Conservation (phyloP, 2,329 filamentous ascomycete species). For the Nigrospora sphaerica region DNA sequence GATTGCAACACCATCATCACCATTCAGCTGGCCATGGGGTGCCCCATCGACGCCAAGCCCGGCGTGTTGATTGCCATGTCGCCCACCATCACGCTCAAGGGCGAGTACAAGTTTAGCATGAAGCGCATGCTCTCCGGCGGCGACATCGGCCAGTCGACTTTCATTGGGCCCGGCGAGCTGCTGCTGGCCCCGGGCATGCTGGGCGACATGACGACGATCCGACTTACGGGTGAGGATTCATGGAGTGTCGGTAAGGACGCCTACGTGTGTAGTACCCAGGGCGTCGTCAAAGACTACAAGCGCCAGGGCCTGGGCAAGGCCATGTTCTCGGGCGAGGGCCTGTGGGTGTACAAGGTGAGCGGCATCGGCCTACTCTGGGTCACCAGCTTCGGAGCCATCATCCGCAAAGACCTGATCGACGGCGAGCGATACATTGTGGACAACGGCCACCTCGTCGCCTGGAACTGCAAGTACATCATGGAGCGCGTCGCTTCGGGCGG, state of each 20-base stretch:
- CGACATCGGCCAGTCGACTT: constrained; percentile 72
- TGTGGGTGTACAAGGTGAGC: constrained; percentile 83
- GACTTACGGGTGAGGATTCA: constrained; percentile 60
- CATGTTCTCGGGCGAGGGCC: constrained; percentile 87
- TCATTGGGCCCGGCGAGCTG: constrained; percentile 84
- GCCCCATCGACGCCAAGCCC: constrained; percentile 73
- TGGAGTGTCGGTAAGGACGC: constrained; percentile 87
- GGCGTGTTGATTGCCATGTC: constrained; percentile 95
- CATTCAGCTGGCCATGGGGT: constrained; percentile 82
- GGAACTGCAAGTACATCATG: constrained; percentile 92
- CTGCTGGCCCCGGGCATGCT: constrained; percentile 73
- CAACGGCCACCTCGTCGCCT: constrained; percentile 89
- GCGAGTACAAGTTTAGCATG: constrained; percentile 74
- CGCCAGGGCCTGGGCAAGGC: constrained; percentile 80
- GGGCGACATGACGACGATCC: constrained; percentile 79
- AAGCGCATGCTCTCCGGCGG: constrained; percentile 86
- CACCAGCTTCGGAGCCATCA: constrained; percentile 89
- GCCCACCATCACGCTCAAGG: constrained; percentile 75
- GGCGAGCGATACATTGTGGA: constrained; percentile 89
- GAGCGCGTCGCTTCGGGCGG: constrained; percentile 87
- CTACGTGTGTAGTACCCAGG: constrained; percentile 79
- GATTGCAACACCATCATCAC: constrained; percentile 88
- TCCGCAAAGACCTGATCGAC: constrained; percentile 72
- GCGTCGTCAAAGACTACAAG: constrained; percentile 83
- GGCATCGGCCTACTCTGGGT: constrained; percentile 82